Percentiles rank a stretch among this genome's conserved stretches.
phyloP scores from a whole-genome alignment of 257 asterid genomes.

The Solanum appendiculatum region DNA sequence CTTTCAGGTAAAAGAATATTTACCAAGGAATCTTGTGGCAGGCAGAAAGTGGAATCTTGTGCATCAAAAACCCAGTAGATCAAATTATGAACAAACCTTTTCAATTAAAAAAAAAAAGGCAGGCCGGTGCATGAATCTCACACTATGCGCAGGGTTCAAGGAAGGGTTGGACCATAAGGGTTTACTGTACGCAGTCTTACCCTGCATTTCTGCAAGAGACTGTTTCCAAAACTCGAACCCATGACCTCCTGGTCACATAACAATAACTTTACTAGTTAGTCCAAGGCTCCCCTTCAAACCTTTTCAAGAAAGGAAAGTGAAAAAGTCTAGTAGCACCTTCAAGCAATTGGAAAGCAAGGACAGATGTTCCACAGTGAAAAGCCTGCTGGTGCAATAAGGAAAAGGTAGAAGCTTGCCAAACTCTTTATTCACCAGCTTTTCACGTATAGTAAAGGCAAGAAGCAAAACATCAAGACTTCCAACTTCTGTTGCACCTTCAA shows the following conservation, averaged over 20 bases:
- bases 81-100: not conserved
- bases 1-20: constrained; percentile 47
- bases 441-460: constrained; percentile 63
- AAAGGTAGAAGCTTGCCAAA: constrained; percentile 74
- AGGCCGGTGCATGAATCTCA: not conserved
- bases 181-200: not conserved
- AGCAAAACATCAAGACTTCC: constrained; percentile 88
- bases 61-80: constrained; percentile 10
- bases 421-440: constrained; percentile 25
- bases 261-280: not conserved
- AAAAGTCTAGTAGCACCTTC: constrained; percentile 42
- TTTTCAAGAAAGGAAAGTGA: not conserved
- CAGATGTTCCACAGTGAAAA: constrained; percentile 54
- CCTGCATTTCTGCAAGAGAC: not conserved
- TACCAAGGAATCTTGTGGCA: constrained; percentile 67
- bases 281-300: not conserved
- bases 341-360: constrained; percentile 52
- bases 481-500: constrained; percentile 56
- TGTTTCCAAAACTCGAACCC: not conserved
- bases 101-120: not conserved
- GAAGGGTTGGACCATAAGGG: not conserved
- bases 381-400: constrained; percentile 42
- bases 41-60: constrained; percentile 86
- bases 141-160: not conserved
- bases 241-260: not conserved